Conservation (phyloP, 2,329 filamentous ascomycete species). For the Cytospora schulzeri region DNA sequence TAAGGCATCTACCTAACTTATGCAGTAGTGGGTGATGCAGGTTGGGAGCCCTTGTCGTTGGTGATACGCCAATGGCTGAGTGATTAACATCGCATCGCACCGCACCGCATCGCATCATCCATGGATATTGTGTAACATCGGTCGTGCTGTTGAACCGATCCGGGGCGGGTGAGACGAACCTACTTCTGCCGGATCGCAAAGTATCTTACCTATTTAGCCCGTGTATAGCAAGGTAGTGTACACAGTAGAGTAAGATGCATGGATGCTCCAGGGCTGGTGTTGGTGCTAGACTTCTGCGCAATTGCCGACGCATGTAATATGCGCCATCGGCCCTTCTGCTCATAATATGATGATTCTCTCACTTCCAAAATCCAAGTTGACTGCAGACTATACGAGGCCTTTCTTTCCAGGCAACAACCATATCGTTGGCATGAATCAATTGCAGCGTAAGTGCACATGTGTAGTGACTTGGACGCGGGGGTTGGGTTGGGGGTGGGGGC, state of each 20-base stretch:
- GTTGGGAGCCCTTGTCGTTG: slow-evolving; percentile 3
- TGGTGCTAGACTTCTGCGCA: not conserved
- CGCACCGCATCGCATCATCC: not conserved
- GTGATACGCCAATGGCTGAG: not conserved
- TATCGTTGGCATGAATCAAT: not conserved
- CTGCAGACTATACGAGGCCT: not conserved
- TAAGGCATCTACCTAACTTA: no score
- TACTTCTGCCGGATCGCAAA: no score
- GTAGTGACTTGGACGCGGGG: no score
- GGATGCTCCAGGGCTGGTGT: no score
- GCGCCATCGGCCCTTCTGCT: slow-evolving; percentile 14
- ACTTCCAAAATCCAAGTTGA: not conserved
- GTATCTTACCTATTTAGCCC: no score
- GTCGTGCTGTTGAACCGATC: slow-evolving; percentile 9
- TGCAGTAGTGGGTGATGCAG: slow-evolving; percentile 10
- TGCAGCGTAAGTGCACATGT: no score
- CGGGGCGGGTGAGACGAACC: not conserved
- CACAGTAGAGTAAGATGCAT: no score
- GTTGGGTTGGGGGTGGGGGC: no score
- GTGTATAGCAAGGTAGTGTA: no score
- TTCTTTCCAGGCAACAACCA: not conserved
- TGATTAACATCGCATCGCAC: not conserved
- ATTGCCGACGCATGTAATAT: slow-evolving; percentile 14
- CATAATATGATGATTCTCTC: slow-evolving; percentile 3
- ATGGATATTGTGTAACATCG: slow-evolving; percentile 20